phyloP scores from a whole-genome alignment of 306 rosid species.

The Coriaria nepalensis region DNA sequence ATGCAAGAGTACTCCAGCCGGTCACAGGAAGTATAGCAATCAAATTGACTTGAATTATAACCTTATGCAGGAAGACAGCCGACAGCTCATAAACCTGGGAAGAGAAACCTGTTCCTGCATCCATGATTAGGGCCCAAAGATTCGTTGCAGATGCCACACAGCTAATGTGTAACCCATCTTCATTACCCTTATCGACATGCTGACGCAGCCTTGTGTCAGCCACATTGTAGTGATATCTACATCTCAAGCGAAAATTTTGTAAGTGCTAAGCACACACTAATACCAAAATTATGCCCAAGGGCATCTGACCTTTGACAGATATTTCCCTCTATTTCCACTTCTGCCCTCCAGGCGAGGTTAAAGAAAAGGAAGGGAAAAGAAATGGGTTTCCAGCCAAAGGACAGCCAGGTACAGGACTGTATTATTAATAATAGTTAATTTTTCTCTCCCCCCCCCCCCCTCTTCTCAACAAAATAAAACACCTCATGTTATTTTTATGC shows the following conservation, averaged over 20 bases:
- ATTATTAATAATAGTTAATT: too few species aligned
- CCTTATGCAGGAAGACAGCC: slow-evolving; percentile 76
- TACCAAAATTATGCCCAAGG: not conserved
- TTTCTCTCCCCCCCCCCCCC: too few species aligned
- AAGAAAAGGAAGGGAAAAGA: too few species aligned
- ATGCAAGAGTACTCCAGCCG: slow-evolving; percentile 11
- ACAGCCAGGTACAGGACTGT: too few species aligned
- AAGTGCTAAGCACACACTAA: slow-evolving; percentile 12
- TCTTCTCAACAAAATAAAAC: too few species aligned
- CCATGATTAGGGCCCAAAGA: slow-evolving; percentile 91
- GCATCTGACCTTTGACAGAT: not conserved
- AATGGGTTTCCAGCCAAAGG: too few species aligned
- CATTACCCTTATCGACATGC: slow-evolving; percentile 90
- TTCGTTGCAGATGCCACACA: slow-evolving; percentile 63
- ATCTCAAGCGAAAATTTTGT: slow-evolving; percentile 15
- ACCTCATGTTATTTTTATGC: too few species aligned
- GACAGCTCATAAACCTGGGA: slow-evolving; percentile 86
- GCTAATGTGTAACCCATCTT: slow-evolving; percentile 82
- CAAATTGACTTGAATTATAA: slow-evolving; percentile 14
- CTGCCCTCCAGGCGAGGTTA: too few species aligned
- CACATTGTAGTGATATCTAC: slow-evolving; percentile 86
- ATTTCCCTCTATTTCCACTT: too few species aligned
- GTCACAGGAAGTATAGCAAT: slow-evolving; percentile 16
- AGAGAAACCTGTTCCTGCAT: slow-evolving; percentile 84
- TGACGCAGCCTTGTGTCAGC: slow-evolving; percentile 74